A percentile compares a stretch with the other conserved stretches of the same genome.
These are phyloP conservation scores for Scedosporium aurantiacum DNA, from an alignment of 2,329 filamentous ascomycete genomes.

Conservation along the genomic window DNA sequence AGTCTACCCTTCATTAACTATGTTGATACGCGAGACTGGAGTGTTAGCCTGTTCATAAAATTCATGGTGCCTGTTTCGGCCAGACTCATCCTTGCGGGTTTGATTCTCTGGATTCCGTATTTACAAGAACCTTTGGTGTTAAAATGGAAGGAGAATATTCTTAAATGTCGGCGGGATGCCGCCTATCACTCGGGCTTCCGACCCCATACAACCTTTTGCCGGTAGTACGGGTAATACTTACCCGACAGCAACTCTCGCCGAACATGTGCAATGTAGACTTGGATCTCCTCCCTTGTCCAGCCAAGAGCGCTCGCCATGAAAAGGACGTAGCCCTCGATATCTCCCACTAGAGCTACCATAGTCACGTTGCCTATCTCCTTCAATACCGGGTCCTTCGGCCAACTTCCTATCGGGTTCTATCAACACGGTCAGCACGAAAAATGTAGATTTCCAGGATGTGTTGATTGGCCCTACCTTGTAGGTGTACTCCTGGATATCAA, in stretches of 20 bases:
- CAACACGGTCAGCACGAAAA: not conserved
- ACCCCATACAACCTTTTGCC: not conserved
- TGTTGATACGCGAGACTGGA: no score
- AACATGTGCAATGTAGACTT: slow-evolving; percentile 12
- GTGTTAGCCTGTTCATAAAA: no score
- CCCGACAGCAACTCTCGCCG: slow-evolving; percentile 11
- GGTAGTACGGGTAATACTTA: not conserved
- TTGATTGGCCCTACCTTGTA: slow-evolving; percentile 6
- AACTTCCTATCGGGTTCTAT: slow-evolving; percentile 18
- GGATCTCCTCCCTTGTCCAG: slow-evolving; percentile 12
- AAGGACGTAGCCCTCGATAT: slow-evolving; percentile 13
- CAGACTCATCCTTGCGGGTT: no score
- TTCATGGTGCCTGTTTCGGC: no score
- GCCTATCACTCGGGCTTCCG: not conserved
- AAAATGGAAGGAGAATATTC: no score
- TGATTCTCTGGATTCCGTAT: no score
- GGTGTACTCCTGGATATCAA: slow-evolving; percentile 5
- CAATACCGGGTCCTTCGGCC: slow-evolving; percentile 29
- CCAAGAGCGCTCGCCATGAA: slow-evolving; percentile 14
- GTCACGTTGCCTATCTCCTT: slow-evolving; percentile 25
- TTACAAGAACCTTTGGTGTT: no score
- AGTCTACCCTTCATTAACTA: no score
- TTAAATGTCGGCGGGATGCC: no score
- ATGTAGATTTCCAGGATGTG: not conserved
- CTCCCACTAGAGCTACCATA: slow-evolving; percentile 11